phyloP scores from a whole-genome alignment of 805 yeast genomes.

The Ogataea pini region DNA sequence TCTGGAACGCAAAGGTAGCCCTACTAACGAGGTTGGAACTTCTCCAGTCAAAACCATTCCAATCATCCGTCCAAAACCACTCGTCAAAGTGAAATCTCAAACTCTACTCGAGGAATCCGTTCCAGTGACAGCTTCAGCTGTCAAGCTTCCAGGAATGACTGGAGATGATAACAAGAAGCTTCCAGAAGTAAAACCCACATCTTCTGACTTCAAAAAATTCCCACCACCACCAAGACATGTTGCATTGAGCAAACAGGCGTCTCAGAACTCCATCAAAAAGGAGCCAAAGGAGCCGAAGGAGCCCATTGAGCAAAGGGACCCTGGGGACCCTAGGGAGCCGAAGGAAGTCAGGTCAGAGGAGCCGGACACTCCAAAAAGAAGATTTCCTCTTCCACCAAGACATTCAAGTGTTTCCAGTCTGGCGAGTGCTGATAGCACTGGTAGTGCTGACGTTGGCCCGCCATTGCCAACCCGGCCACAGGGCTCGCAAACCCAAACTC shows the following conservation, averaged over 20 bases:
- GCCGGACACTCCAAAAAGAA: background rate
- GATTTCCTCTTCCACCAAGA: constrained; percentile 13
- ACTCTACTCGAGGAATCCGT: background rate
- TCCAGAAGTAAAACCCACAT: too few species aligned
- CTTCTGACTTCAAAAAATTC: constrained; percentile 14
- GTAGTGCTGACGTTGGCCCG: constrained; percentile 2
- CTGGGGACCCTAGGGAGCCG: too few species aligned
- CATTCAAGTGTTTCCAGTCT: constrained; percentile 1
- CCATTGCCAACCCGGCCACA: constrained; percentile 9
- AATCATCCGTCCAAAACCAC: constrained; percentile 11
- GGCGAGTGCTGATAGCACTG: background rate
- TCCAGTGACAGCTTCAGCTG: background rate
- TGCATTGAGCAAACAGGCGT: constrained; percentile 10
- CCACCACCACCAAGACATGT: constrained; percentile 26
- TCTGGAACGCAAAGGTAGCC: background rate
- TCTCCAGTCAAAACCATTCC: background rate
- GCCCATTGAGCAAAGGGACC: too few species aligned
- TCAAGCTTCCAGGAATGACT: constrained; percentile 14
- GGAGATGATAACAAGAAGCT: background rate
- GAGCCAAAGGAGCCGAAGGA: background rate
- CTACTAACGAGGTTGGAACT: background rate
- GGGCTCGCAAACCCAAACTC: too few species aligned
- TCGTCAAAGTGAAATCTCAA: background rate
- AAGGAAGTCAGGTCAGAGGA: too few species aligned
- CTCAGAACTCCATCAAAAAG: background rate